phyloP scores from a whole-genome alignment of 2,329 filamentous ascomycete species.

The Ascochyta fabae region DNA sequence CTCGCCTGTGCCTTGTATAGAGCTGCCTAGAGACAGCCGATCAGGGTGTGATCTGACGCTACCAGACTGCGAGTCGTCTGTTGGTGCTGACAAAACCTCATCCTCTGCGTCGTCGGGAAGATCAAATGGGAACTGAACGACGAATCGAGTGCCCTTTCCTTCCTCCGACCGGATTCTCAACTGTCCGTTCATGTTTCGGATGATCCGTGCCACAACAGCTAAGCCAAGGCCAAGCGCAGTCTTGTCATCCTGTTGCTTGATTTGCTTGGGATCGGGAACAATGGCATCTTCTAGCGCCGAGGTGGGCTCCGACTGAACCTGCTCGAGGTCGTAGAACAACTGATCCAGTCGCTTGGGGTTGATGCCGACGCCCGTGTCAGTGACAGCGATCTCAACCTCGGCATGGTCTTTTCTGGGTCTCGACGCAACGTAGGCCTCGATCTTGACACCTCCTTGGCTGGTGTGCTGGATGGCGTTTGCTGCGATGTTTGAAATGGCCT shows the following conservation, averaged over 20 bases:
- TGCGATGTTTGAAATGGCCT: slow-evolving; percentile 81
- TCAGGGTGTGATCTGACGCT: slow-evolving; percentile 31
- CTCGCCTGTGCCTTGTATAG: slow-evolving; percentile 54
- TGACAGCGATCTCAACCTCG: slow-evolving; percentile 74
- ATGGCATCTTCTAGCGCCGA: slow-evolving; percentile 41
- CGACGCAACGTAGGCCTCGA: slow-evolving; percentile 70
- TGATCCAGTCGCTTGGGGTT: slow-evolving; percentile 62
- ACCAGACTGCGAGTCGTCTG: slow-evolving; percentile 23
- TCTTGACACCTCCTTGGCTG: slow-evolving; percentile 66
- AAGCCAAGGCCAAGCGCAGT: slow-evolving; percentile 77
- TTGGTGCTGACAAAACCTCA: not conserved
- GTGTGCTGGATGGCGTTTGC: slow-evolving; percentile 88
- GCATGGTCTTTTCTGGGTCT: slow-evolving; percentile 55
- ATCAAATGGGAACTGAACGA: slow-evolving; percentile 78
- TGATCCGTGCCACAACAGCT: slow-evolving; percentile 84
- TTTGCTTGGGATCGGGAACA: slow-evolving; percentile 39
- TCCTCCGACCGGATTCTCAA: slow-evolving; percentile 82
- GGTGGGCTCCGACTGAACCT: slow-evolving; percentile 61
- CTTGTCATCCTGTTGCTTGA: slow-evolving; percentile 43
- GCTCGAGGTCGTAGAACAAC: slow-evolving; percentile 66
- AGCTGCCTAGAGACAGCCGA: slow-evolving; percentile 3
- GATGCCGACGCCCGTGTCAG: slow-evolving; percentile 77
- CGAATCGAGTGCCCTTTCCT: slow-evolving; percentile 81
- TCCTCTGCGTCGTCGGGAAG: slow-evolving; percentile 57
- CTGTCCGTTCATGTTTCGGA: slow-evolving; percentile 91